A percentile compares a stretch with the other conserved stretches of the same genome.
These are phyloP conservation scores for Manihot esculenta DNA, from an alignment of 441 rosid species.

Conservation along the genomic window DNA sequence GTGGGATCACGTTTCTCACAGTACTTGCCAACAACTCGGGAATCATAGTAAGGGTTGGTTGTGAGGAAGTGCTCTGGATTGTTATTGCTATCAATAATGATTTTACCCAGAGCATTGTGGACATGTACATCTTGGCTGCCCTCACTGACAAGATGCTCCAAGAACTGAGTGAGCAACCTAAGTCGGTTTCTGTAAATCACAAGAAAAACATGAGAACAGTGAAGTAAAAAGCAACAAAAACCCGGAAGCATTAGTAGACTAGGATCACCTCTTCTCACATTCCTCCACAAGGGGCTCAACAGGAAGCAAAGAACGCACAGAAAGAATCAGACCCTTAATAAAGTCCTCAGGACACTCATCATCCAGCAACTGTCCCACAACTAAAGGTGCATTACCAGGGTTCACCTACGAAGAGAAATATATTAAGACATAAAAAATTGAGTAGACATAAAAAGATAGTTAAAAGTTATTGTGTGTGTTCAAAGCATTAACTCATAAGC, in stretches of 20 bases:
- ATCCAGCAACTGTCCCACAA: conserved; percentile 92
- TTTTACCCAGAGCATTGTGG: conserved; percentile 99
- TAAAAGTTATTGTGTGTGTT: background rate
- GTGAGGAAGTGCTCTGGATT: conserved; percentile 99
- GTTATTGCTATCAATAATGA: conserved; percentile 97
- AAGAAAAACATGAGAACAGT: conserved; percentile 15
- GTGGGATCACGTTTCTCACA: conserved; percentile 99
- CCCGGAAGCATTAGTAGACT: conserved; percentile 8
- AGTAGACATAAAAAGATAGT: background rate
- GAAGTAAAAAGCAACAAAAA: conserved; percentile 14
- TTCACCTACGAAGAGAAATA: conserved; percentile 57
- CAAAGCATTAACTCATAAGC: conserved; percentile 6
- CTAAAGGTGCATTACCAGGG: conserved; percentile 90
- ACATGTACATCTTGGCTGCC: conserved; percentile 99
- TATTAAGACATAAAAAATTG: conserved; percentile 9
- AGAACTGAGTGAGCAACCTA: conserved; percentile 96
- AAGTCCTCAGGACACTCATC: conserved; percentile 97
- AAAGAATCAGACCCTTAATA: conserved; percentile 88
- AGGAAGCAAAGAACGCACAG: conserved; percentile 98
- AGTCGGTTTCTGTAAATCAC: conserved; percentile 81
- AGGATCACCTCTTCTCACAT: conserved; percentile 90
- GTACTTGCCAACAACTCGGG: conserved; percentile 96
- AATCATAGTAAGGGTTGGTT: conserved; percentile 98
- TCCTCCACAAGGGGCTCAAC: conserved; percentile 98
- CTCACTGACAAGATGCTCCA: conserved; percentile 99